These are phyloP conservation scores for Colletotrichum somersetense DNA, from an alignment of 2,329 filamentous ascomycete species.

Conservation along the genomic window DNA sequence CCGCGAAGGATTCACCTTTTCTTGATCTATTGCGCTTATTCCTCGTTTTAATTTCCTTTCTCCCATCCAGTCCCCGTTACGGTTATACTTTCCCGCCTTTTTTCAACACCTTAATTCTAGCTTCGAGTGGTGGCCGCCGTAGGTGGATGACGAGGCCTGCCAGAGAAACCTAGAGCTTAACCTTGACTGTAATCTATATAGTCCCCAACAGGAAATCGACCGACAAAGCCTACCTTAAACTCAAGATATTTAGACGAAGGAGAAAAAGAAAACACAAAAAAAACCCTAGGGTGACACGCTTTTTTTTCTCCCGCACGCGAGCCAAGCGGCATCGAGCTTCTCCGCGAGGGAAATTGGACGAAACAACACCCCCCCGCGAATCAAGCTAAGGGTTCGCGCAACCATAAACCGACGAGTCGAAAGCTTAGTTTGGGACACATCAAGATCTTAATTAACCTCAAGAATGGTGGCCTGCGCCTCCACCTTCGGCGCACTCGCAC, in stretches of 20 bases:
- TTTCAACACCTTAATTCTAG: conserved; percentile 3
- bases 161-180: conserved; percentile 18
- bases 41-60: background rate
- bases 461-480: conserved; percentile 9
- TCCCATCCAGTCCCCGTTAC: background rate
- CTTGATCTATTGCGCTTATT: background rate
- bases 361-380: background rate
- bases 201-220: background rate
- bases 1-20: background rate
- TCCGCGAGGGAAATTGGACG: background rate
- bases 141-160: conserved; percentile 31
- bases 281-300: background rate
- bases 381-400: conserved; percentile 8
- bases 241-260: background rate
- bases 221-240: background rate
- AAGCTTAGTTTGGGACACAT: conserved; percentile 1
- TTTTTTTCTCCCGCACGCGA: background rate
- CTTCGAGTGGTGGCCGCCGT: background rate
- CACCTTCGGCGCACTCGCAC: conserved; percentile 30
- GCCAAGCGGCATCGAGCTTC: too few relatives aligned
- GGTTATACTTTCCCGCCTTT: background rate
- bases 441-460: conserved; percentile 21
- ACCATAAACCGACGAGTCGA: background rate
- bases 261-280: too few relatives aligned
- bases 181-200: conserved; percentile 18